Evolutionary conservation across 495 filamentous ascomycete genomes (phyloP).

Genomic region (Astrothelium macrocarpum): DNA sequence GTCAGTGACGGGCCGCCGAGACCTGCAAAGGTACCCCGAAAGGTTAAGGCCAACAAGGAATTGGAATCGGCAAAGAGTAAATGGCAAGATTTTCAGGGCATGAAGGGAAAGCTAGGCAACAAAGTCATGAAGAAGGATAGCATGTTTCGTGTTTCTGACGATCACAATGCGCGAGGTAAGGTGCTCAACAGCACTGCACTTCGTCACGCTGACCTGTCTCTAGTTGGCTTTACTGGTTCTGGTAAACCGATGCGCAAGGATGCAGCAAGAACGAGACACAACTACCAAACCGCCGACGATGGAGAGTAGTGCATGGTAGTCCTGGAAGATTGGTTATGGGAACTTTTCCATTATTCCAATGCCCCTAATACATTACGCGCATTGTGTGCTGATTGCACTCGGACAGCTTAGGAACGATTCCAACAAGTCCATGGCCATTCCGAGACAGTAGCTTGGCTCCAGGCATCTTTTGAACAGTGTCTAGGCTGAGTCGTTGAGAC

Average conservation of each 20-base stretch:
- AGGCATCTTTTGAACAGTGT: no score
- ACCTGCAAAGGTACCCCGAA: slow-evolving; percentile 59
- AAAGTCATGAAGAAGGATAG: slow-evolving; percentile 71
- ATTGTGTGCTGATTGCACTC: background rate
- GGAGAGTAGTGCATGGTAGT: slow-evolving; percentile 15
- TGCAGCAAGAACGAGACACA: slow-evolving; percentile 67
- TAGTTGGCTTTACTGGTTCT: slow-evolving; percentile 92
- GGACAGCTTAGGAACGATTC: background rate
- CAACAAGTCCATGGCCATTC: background rate
- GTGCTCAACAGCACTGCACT: slow-evolving; percentile 16
- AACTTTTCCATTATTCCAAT: background rate
- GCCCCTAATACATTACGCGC: background rate
- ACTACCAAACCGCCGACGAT: slow-evolving; percentile 75
- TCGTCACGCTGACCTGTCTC: slow-evolving; percentile 31
- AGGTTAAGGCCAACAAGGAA: slow-evolving; percentile 83
- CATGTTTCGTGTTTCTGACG: slow-evolving; percentile 91
- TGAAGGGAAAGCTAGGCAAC: slow-evolving; percentile 63
- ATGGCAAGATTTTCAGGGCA: slow-evolving; percentile 84
- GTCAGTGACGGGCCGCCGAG: slow-evolving; percentile 56
- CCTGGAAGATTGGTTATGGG: background rate
- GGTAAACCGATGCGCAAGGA: slow-evolving; percentile 93
- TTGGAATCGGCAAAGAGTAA: slow-evolving; percentile 84
- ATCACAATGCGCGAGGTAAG: slow-evolving; percentile 74
- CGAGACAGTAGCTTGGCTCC: no score
- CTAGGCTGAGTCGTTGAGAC: no score